Base-by-base conservation (phyloP, 2,329 filamentous ascomycete species). In the Annulohypoxylon truncatum region DNA sequence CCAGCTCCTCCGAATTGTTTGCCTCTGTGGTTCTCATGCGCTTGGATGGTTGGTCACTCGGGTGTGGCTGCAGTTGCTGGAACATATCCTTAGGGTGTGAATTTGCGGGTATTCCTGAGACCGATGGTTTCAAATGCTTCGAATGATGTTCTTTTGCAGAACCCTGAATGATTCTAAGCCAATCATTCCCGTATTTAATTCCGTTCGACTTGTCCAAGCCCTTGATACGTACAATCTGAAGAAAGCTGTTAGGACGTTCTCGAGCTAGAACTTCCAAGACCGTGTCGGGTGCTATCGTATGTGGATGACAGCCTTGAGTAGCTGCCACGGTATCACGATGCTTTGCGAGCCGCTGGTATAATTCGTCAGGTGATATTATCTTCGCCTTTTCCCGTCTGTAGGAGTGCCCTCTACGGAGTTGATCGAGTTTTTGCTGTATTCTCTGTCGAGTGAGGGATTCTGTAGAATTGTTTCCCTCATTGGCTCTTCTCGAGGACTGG, bases 131-230 rank as follows among this genome's bases (percentile, higher is more conserved):
- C 2, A 29, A 13, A 2, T 31, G 20, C 5, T 29, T 10, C 2
- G 33, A 13, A 5, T 31, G 3, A 10, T 56, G 38, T n/a, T 65
- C 51, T 15, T 56, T 13, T n/a, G n/a, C n/a, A n/a, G n/a, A 51
- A 65, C 8, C n/a, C n/a, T 15, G 50, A 28, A 65, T 65, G 33
- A 61, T 61, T 29, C 28, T 18, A 24, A 65, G 62, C 62, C 62
- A 61, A 2, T 20, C 46, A 2, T 26, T 13, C 4, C 62, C 62
- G 6, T 56, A 52, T 10, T 42, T 12, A 12, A 28, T n/a, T n/a
- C n/a, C n/a, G n/a, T n/a, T n/a, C 15, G 29, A 24, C 50, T 15
- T 52, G 51, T 38, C 33, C 20, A 56, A 12, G 22, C 51, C 62
- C 3, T 24, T 10, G 10, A 65, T 26, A 5, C 7, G 20, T 18